Evolutionary conservation across 805 yeast species (phyloP), one percentile per base, ranked within the genome.

Genomic region (Schizosaccharomyces osmophilus): DNA sequence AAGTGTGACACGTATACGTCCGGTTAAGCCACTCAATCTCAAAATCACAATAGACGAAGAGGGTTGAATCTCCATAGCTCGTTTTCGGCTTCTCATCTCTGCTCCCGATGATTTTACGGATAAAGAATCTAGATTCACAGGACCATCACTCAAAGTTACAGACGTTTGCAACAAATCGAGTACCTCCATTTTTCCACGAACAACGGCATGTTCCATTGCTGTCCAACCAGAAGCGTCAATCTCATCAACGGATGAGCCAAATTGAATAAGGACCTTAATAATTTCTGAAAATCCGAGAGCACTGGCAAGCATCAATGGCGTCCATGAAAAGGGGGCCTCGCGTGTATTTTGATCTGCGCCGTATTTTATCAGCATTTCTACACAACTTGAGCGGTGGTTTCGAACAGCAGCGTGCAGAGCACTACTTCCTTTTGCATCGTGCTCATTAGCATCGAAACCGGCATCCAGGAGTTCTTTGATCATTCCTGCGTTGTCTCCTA

Each of bases 161-260:
- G 22, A 5, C 13, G 57, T 51, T 4, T 29, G 22, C 31, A 51
- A 29, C 6, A 24, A 5, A 85, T 88, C 62, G 87, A 74, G 83
- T 45, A 87, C 79, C 2, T 74, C 77, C 63, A 89, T 73, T 69
- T 88, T 95, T 4, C 97, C 97, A 66, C 97, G 78, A 58, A 90
- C 74, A 59, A 87, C 83, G 0, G 97, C 96, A 71, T 90, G 97
- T 68, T 90, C 97, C 82, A 87, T 82, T n/a, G 97, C 95, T 22
- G 87, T 81, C 97, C 97, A 90, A 0, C 97, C 97, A 61, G 93
- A 83, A 58, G 81, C 83, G 72, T 90, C 97, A 19, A 78, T 76
- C 32, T 75, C 71, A 55, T 79, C 77, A 63, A 73, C 79, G 6
- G 75, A 73, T 4, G 87, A 84, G 24, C 80, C 81, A 55, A 75